Evolutionary conservation across 352 stramenopile genomes (phyloP), one percentile per base, ranked within the genome.

Genomic region (Phytophthora megakarya): DNA sequence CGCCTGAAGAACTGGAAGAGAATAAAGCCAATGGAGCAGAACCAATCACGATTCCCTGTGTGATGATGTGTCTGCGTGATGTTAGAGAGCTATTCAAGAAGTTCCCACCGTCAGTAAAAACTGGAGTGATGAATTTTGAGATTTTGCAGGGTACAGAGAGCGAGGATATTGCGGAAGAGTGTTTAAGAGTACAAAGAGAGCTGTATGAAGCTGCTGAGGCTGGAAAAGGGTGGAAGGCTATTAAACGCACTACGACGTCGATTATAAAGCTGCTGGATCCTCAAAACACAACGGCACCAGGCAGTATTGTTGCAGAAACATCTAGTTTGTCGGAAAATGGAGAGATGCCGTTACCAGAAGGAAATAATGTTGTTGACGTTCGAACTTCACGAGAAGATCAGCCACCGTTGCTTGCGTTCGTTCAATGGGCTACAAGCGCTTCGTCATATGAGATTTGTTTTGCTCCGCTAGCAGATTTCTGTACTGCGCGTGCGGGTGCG

Each of bases 401-500:
- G 18, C 32, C 57, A 15, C 80, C 84, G 3, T 53, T 90, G 15
- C 83, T 91, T 46, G 81, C 80, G 9, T 92, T 93, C 26, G 77
- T 92, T 3, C 81, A 90, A 39, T 93, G 81, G 74, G 71, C 80
- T 1, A 83, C 75, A 8, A 74, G 57, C 2, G 72, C 79, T 2
- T 67, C 68, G 21, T 53, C 63, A 2, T 88, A 77, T 53, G 58
- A 78, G 21, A 45, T 85, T 5, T 75, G 73, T 33, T 93, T 83
- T 44, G 80, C 81, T 10, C 84, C 84, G 16, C 52, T 93, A 4
- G 67, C 82, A 1, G 84, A 93, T 39, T 93, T 93, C 65, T 83
- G 80, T 7, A 48, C 65, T 16, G 73, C 69, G 19, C 61, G 33
- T 0, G 74, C 77, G 53, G 67, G 77, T 18, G 47, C 73, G 0